These are phyloP conservation scores for Cytospora leucostoma DNA, from an alignment of 2,329 filamentous ascomycete genomes.

Conservation along the genomic window DNA sequence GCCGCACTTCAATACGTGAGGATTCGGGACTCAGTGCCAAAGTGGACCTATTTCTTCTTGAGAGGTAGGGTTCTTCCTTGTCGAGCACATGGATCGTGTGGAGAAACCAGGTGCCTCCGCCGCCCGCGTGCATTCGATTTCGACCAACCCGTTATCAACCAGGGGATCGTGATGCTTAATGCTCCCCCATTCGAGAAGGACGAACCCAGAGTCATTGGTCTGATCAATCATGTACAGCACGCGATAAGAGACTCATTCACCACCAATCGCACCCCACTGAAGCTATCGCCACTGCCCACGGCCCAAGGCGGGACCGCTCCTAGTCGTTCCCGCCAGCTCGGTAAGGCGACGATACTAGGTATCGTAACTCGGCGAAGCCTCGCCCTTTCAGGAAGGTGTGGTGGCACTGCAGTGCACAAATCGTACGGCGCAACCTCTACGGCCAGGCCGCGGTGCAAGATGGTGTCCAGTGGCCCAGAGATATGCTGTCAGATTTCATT, in stretches of 20 bases:
- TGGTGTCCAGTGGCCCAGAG: not conserved
- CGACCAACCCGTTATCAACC: not conserved
- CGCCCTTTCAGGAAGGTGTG: not conserved
- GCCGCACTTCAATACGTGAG: not conserved
- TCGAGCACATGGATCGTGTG: not conserved
- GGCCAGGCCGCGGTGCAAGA: not conserved
- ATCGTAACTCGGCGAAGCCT: not conserved
- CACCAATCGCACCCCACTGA: not conserved
- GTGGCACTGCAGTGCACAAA: not conserved
- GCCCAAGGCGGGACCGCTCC: not conserved
- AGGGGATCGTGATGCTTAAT: not conserved
- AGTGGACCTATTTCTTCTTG: not conserved
- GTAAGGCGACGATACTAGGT: not conserved
- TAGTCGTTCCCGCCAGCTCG: not conserved
- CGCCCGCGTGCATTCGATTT: not conserved
- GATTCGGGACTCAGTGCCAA: not conserved
- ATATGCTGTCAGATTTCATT: no score
- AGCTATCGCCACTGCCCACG: not conserved
- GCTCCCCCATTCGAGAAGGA: not conserved
- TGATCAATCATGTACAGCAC: not conserved
- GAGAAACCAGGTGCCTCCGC: not conserved
- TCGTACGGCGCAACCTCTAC: not conserved
- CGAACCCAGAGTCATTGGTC: not conserved
- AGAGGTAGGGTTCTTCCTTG: not conserved
- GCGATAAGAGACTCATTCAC: not conserved